Evolutionary conservation across 140 eudicot genomes (phyloP).

Genomic region (Bidens hawaiensis): DNA sequence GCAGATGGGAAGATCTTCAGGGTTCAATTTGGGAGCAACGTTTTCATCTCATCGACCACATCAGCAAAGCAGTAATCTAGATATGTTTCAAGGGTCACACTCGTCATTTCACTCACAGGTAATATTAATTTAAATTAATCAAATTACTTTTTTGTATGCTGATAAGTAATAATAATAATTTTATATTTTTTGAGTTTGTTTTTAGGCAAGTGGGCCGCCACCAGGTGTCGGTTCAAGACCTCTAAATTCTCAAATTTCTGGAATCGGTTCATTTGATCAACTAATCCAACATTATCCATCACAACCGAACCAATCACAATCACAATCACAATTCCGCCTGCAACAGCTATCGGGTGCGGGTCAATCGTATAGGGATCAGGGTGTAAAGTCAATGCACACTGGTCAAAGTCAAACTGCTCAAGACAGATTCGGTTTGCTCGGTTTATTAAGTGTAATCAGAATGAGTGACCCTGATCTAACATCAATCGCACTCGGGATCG

Average conservation of each 20-base stretch:
- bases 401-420: conserved; percentile 31
- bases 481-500: conserved; percentile 93
- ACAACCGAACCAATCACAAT: conserved; percentile 67
- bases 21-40: conserved; percentile 69
- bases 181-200: not conserved
- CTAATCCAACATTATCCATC: conserved; percentile 82
- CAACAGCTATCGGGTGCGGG: conserved; percentile 54
- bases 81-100: conserved; percentile 70
- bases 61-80: conserved; percentile 75
- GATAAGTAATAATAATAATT: not conserved
- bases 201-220: conserved; percentile 66
- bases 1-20: conserved; percentile 85
- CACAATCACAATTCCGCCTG: conserved; percentile 74
- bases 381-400: conserved; percentile 59
- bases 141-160: not conserved
- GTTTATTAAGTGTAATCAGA: conserved; percentile 78
- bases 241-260: conserved; percentile 58
- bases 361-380: conserved; percentile 80
- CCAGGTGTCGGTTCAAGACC: conserved; percentile 73
- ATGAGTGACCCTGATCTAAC: conserved; percentile 89
- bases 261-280: conserved; percentile 81
- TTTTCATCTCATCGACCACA: conserved; percentile 75
- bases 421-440: conserved; percentile 89
- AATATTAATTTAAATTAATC: not conserved
- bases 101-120: conserved; percentile 70